Conservation (phyloP, 2,329 filamentous ascomycete genomes). For the Graphilbum fragrans region DNA sequence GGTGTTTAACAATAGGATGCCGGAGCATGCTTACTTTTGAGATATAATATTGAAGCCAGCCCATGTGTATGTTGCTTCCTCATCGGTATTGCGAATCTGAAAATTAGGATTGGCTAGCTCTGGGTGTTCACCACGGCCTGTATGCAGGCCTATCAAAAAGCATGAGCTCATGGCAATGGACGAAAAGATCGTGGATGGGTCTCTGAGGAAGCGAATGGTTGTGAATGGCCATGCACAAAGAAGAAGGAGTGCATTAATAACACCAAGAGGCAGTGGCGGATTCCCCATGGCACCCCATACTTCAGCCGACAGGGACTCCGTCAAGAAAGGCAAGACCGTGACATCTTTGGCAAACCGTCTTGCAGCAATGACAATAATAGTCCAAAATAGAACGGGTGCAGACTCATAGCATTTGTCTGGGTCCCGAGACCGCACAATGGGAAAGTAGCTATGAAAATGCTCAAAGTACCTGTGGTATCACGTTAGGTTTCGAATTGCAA, state of each 20-base stretch:
- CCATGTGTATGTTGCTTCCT: conserved; percentile 42
- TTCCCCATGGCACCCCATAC: conserved; percentile 30
- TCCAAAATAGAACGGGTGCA: conserved; percentile 39
- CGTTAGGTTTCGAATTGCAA: no score
- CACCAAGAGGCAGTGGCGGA: conserved; percentile 30
- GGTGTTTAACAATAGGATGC: no score
- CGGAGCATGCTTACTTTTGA: conserved; percentile 25
- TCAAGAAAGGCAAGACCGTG: conserved; percentile 28
- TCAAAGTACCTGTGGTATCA: conserved; percentile 31
- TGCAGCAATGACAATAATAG: conserved; percentile 36
- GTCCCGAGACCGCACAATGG: conserved; percentile 34
- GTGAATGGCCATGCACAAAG: conserved; percentile 40
- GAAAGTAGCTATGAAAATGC: conserved; percentile 39
- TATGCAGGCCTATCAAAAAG: conserved; percentile 37
- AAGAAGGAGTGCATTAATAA: conserved; percentile 39
- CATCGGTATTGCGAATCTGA: conserved; percentile 31
- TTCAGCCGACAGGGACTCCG: conserved; percentile 33
- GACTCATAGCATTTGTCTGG: conserved; percentile 38
- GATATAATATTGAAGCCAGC: conserved; percentile 38
- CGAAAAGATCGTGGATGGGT: conserved; percentile 35
- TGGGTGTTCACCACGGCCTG: conserved; percentile 35
- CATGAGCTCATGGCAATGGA: conserved; percentile 34
- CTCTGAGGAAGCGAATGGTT: conserved; percentile 35
- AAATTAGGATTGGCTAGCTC: conserved; percentile 33
- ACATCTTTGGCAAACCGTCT: conserved; percentile 34